Base-by-base conservation (phyloP, 2,329 filamentous ascomycete genomes). In the Talaromyces sp. region DNA sequence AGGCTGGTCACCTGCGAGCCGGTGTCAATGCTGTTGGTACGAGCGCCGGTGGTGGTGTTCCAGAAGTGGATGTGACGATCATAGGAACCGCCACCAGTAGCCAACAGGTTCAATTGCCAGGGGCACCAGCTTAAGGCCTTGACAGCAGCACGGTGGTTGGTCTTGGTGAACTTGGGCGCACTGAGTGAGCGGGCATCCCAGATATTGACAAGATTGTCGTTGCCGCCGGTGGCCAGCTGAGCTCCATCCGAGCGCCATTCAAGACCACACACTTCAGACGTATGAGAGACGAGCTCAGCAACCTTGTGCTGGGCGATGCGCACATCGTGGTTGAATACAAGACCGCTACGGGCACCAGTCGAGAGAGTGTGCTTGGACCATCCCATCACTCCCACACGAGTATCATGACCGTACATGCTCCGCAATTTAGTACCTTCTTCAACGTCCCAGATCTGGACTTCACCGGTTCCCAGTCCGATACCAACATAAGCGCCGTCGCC, bases 41-140 rank as follows among this genome's bases (percentile, higher is more conserved):
- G 90, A 57, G 94, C 93, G 63, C 94, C 94, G 4, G 93, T 96
- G 24, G 94, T 97, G 53, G 92, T 95, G 84, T 99, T 99, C 94
- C 94, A 99, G 85, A 99, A 99, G 82, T 99, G 94, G 77, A 99
- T 99, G 79, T 97, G 90, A 68, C 92, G 90, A 75, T 99, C 94
- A 77, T 97, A 95, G 50, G 91, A 95, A 67, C 94, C 94, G 72
- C 94, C 94, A 60, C 94, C 94, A 50, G 94, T 97, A 61, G 94
- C 94, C 54, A 99, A 88, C 55, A 97, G 87, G 83, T 97, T 97
- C 77, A 91, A 87, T 80, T 96, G 94, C 94, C 94, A 99, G 50
- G 94, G 94, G 83, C 94, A 99, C 94, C 94, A 99, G 65, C 92
- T 90, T 52, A 99, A 86, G 61, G 94, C 94, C 85, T 99, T 99